Evolutionary conservation across 805 yeast genomes (phyloP).

Genomic region (Lachancea meyersii): DNA sequence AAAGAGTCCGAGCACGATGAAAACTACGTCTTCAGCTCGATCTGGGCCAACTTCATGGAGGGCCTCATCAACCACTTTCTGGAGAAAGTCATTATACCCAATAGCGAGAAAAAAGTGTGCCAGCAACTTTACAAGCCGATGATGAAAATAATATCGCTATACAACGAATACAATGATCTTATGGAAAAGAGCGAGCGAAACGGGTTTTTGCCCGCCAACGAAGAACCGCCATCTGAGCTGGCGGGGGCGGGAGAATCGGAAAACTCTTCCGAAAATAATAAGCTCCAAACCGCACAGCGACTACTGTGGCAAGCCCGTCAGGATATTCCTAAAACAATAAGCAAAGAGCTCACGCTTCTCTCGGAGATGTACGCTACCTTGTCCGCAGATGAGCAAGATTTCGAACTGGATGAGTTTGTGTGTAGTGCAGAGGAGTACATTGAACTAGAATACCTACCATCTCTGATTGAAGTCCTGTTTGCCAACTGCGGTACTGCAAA

Average conservation of each 20-base stretch:
- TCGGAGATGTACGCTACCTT: conserved; percentile 34
- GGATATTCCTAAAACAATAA: conserved; percentile 33
- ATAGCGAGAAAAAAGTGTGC: conserved; percentile 34
- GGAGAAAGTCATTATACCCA: conserved; percentile 32
- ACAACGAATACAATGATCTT: conserved; percentile 32
- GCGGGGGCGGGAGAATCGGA: conserved; percentile 14
- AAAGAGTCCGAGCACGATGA: conserved; percentile 29
- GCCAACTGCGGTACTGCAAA: conserved; percentile 25
- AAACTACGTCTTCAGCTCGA: conserved; percentile 33
- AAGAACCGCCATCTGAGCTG: conserved; percentile 9
- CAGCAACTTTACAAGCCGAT: conserved; percentile 34
- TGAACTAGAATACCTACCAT: conserved; percentile 32
- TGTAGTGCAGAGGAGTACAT: conserved; percentile 35
- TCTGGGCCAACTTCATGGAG: conserved; percentile 37
- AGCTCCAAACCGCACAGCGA: conserved; percentile 30
- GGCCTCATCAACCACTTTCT: conserved; percentile 34
- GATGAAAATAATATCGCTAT: conserved; percentile 34
- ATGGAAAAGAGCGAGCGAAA: conserved; percentile 33
- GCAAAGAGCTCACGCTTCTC: conserved; percentile 30
- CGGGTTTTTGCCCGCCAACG: conserved; percentile 25
- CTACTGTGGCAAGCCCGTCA: conserved; percentile 31
- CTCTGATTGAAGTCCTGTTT: conserved; percentile 28
- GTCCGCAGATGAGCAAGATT: conserved; percentile 35
- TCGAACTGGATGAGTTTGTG: conserved; percentile 33
- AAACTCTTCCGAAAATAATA: conserved; percentile 18